Evolutionary conservation across 805 yeast genomes (phyloP).

Genomic region (Tetrapisispora nanseiensis): DNA sequence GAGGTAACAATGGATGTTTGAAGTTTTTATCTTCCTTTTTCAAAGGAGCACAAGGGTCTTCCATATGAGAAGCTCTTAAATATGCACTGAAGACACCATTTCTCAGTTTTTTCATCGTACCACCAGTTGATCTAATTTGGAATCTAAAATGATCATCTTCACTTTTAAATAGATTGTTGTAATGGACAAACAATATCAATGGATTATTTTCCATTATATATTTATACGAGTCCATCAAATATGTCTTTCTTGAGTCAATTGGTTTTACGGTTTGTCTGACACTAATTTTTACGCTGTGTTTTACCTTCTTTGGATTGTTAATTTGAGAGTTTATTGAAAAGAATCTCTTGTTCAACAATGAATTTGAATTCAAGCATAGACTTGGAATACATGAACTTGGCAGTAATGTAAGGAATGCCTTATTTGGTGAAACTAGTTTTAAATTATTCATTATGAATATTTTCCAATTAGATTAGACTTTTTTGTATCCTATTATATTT

Average conservation of each 20-base stretch:
- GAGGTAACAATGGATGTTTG: constrained; percentile 57
- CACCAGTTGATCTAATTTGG: constrained; percentile 58
- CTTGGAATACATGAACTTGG: too few species aligned
- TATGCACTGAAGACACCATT: constrained; percentile 65
- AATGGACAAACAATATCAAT: constrained; percentile 71
- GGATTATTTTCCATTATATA: constrained; percentile 56
- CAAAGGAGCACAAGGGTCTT: constrained; percentile 59
- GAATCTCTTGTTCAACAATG: not conserved
- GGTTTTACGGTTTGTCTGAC: constrained; percentile 48
- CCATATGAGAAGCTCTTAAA: constrained; percentile 55
- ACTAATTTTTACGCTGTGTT: not conserved
- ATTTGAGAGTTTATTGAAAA: not conserved
- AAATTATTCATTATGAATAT: not conserved
- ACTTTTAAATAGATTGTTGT: constrained; percentile 61
- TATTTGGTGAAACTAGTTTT: not conserved
- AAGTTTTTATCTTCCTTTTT: constrained; percentile 31
- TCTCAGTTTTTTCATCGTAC: constrained; percentile 56
- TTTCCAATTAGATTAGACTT: too few species aligned
- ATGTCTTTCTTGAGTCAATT: constrained; percentile 70
- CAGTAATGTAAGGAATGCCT: not conserved
- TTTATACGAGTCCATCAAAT: constrained; percentile 70
- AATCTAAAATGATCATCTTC: constrained; percentile 60
- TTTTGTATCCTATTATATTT: too few species aligned
- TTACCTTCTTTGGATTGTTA: not conserved
- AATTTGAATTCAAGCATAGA: not conserved